These are phyloP conservation scores for Cicer pinnatifidum DNA, from an alignment of 306 rosid genomes.

Conservation along the genomic window DNA sequence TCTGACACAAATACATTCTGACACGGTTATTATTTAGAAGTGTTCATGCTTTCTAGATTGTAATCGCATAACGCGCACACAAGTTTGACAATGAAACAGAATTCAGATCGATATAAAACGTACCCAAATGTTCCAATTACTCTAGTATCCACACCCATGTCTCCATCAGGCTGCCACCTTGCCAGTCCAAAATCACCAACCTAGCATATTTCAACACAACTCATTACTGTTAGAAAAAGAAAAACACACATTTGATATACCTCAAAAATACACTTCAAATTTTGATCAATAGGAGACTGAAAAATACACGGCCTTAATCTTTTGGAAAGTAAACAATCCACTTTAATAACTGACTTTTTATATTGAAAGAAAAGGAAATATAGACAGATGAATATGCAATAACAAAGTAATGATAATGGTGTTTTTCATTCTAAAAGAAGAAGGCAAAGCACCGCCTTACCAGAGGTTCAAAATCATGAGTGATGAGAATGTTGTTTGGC, in stretches of 20 bases:
- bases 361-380: neutral
- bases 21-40: neutral
- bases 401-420: conserved; percentile 19
- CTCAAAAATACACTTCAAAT: conserved; percentile 27
- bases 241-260: conserved; percentile 37
- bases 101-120: conserved; percentile 22
- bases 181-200: conserved; percentile 99
- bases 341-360: neutral
- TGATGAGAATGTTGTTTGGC: conserved; percentile 97
- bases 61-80: conserved; percentile 26
- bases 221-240: conserved; percentile 30
- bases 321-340: neutral
- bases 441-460: conserved; percentile 47
- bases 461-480: conserved; percentile 99
- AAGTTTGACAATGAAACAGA: conserved; percentile 14
- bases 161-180: conserved; percentile 99
- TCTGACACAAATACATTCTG: neutral
- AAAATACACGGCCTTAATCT: conserved; percentile 6
- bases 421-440: neutral
- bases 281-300: neutral
- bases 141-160: conserved; percentile 90
- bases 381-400: neutral
- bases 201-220: conserved; percentile 52
- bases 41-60: neutral
- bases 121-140: conserved; percentile 99